phyloP scores from a whole-genome alignment of 371 early-diverging fungal species.

The Parasitella parasitica region DNA sequence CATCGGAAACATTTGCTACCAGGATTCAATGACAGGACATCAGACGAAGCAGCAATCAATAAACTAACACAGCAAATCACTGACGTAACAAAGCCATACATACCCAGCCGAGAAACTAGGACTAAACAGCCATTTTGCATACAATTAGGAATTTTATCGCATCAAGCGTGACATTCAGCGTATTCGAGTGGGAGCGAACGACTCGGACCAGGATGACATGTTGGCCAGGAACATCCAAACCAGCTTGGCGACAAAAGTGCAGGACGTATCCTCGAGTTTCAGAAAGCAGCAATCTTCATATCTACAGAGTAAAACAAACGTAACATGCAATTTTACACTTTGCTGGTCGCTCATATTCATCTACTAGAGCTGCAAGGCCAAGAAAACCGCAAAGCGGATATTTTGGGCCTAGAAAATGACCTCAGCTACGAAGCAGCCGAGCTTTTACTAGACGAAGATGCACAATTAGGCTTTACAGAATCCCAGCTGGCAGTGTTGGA shows the following conservation, averaged over 20 bases:
- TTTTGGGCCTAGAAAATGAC: slow-evolving; percentile 40
- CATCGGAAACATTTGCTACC: slow-evolving; percentile 91
- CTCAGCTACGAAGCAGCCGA: slow-evolving; percentile 49
- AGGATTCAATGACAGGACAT: slow-evolving; percentile 89
- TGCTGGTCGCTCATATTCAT: slow-evolving; percentile 19
- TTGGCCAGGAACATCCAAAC: slow-evolving; percentile 88
- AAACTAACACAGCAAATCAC: slow-evolving; percentile 81
- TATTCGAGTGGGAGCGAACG: slow-evolving; percentile 56
- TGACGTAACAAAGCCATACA: too few relatives aligned
- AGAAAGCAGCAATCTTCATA: slow-evolving; percentile 87
- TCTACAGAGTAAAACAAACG: slow-evolving; percentile 81
- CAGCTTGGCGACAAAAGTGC: slow-evolving; percentile 86
- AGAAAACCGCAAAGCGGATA: slow-evolving; percentile 47
- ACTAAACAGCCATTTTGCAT: background rate
- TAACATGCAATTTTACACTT: background rate
- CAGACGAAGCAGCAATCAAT: slow-evolving; percentile 86
- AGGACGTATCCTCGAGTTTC: slow-evolving; percentile 80
- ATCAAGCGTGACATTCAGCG: slow-evolving; percentile 80
- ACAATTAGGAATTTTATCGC: slow-evolving; percentile 84
- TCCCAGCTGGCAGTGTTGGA: slow-evolving; percentile 78
- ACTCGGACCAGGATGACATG: slow-evolving; percentile 62
- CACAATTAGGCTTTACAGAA: slow-evolving; percentile 74
- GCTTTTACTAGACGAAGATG: slow-evolving; percentile 47
- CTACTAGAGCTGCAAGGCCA: slow-evolving; percentile 42
- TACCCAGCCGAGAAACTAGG: background rate